phyloP scores from a whole-genome alignment of 306 rosid genomes.

The apple (Malus domestica) region DNA sequence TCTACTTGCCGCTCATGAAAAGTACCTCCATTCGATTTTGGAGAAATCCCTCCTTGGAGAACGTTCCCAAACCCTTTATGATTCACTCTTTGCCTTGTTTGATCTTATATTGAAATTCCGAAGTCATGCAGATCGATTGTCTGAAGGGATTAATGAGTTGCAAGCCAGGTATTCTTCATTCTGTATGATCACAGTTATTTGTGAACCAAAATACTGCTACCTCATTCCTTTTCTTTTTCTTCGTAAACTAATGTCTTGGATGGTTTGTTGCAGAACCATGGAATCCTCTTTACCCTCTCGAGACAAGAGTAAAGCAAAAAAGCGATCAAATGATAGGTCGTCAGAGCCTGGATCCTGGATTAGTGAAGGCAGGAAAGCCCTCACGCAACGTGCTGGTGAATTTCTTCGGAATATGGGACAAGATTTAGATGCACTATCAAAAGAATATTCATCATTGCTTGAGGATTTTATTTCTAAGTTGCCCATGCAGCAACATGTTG shows the following conservation, averaged over 20 bases:
- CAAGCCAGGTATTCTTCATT: conserved; percentile 68
- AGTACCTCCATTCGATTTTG: conserved; percentile 76
- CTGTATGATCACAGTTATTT: conserved; percentile 4
- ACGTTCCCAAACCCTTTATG: conserved; percentile 74
- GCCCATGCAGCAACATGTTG: conserved; percentile 94
- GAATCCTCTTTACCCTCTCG: conserved; percentile 58
- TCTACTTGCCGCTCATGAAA: conserved; percentile 89
- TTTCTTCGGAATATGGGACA: conserved; percentile 71
- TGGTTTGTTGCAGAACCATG: conserved; percentile 42
- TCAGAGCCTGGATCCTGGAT: conserved; percentile 65
- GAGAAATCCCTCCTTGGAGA: conserved; percentile 95
- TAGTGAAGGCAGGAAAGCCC: conserved; percentile 83
- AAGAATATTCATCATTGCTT: conserved; percentile 78
- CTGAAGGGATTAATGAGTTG: conserved; percentile 84
- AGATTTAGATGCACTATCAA: conserved; percentile 68
- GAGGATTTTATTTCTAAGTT: conserved; percentile 87
- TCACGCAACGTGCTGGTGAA: conserved; percentile 76
- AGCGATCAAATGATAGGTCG: conserved; percentile 31
- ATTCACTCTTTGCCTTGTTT: conserved; percentile 72
- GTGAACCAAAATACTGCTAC: neutral
- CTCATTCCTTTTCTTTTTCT: neutral
- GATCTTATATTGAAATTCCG: conserved; percentile 84
- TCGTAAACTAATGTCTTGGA: conserved; percentile 10
- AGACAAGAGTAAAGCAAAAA: conserved; percentile 52
- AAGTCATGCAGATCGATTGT: conserved; percentile 78